phyloP scores from a whole-genome alignment of 2,329 filamentous ascomycete genomes.

The Atkinsonella hypoxylon region DNA sequence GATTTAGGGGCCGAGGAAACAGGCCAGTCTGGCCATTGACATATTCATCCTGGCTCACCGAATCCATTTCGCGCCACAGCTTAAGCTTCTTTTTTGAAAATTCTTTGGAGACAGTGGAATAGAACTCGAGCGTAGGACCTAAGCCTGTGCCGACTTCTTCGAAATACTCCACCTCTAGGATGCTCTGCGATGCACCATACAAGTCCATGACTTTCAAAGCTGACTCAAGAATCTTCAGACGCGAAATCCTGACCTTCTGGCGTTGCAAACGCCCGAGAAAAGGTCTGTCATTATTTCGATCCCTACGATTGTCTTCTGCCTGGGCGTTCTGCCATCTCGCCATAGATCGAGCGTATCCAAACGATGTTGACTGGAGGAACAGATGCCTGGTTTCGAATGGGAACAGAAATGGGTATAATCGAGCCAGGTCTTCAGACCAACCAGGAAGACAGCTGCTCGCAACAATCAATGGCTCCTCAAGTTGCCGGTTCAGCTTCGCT shows the following conservation, averaged over 20 bases:
- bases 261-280: slow-evolving; percentile 86
- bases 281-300: slow-evolving; percentile 79
- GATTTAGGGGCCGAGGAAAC: slow-evolving; percentile 83
- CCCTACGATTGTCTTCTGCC: slow-evolving; percentile 61
- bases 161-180: slow-evolving; percentile 96
- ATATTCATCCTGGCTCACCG: slow-evolving; percentile 60
- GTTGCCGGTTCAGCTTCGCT: slow-evolving; percentile 89
- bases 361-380: slow-evolving; percentile 95
- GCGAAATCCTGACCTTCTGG: slow-evolving; percentile 95
- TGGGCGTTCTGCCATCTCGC: slow-evolving; percentile 92
- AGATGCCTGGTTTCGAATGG: slow-evolving; percentile 95
- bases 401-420: slow-evolving; percentile 91
- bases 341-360: slow-evolving; percentile 96
- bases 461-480: slow-evolving; percentile 93
- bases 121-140: slow-evolving; percentile 93
- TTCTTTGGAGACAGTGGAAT: slow-evolving; percentile 92
- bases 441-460: slow-evolving; percentile 91
- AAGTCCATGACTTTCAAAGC: slow-evolving; percentile 98
- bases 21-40: slow-evolving; percentile 75
- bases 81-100: slow-evolving; percentile 96
- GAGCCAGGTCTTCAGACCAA: slow-evolving; percentile 91
- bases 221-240: slow-evolving; percentile 89
- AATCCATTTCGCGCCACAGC: slow-evolving; percentile 89
- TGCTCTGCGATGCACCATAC: slow-evolving; percentile 91
- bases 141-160: slow-evolving; percentile 95